Evolutionary conservation across 208 protist species (phyloP).

Genomic region (Trypanosomatidae sp.): DNA sequence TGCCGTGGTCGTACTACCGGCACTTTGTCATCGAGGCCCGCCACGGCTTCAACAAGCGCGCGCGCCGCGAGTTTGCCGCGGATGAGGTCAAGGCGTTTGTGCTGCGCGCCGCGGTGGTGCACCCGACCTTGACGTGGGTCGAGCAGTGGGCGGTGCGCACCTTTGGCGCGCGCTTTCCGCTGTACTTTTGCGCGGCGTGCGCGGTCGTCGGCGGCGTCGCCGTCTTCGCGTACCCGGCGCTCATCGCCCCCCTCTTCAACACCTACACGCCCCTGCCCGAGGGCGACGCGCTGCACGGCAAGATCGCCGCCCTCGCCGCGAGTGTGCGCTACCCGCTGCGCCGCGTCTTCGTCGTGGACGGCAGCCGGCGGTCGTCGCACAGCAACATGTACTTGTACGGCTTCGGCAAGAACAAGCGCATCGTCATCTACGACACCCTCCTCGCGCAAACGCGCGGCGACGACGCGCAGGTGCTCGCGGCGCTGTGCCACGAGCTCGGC

Average conservation of each 20-base stretch:
- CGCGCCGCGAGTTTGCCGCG: slow-evolving; percentile 40
- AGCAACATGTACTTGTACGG: slow-evolving; percentile 87
- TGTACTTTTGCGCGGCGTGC: slow-evolving; percentile 48
- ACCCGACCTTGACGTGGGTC: slow-evolving; percentile 26
- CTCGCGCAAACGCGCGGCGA: slow-evolving; percentile 43
- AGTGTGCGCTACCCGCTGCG: slow-evolving; percentile 50
- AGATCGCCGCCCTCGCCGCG: slow-evolving; percentile 31
- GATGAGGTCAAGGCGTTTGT: slow-evolving; percentile 52
- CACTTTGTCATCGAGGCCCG: slow-evolving; percentile 73
- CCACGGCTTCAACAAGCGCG: slow-evolving; percentile 83
- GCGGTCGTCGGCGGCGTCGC: slow-evolving; percentile 20
- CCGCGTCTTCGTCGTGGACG: slow-evolving; percentile 64
- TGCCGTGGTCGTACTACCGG: slow-evolving; percentile 68
- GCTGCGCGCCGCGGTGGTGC: slow-evolving; percentile 23
- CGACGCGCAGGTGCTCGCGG: slow-evolving; percentile 47
- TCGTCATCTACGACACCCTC: slow-evolving; percentile 88
- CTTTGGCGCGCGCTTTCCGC: slow-evolving; percentile 67
- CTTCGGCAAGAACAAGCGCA: slow-evolving; percentile 70
- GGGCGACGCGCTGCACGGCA: slow-evolving; percentile 15
- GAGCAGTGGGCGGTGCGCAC: slow-evolving; percentile 42
- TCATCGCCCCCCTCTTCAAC: slow-evolving; percentile 88
- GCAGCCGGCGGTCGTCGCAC: slow-evolving; percentile 60
- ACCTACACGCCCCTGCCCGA: slow-evolving; percentile 45
- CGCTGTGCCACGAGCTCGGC: slow-evolving; percentile 83
- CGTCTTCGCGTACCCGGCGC: slow-evolving; percentile 39